Conservation (phyloP, 1,284 basidiomycete species). For the Vanrija sp. region DNA sequence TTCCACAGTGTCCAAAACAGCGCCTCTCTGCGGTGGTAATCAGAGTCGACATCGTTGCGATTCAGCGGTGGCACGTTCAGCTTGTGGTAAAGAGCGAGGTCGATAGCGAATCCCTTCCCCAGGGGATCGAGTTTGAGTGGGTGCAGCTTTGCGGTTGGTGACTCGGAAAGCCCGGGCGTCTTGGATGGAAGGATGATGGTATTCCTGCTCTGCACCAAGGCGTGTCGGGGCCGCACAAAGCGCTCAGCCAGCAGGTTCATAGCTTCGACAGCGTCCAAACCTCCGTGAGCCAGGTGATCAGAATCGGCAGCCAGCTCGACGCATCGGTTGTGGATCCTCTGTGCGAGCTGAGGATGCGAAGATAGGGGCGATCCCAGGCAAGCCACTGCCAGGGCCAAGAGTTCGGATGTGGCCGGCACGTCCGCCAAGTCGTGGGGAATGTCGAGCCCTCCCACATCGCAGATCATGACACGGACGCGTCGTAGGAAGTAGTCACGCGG, state of each 20-base stretch:
- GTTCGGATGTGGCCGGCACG: not conserved
- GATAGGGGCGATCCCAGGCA: not conserved
- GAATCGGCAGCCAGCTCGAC: not conserved
- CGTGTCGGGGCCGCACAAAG: too few species aligned
- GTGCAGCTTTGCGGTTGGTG: not conserved
- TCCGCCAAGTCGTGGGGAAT: not conserved
- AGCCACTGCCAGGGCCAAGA: not conserved
- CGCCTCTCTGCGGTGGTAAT: not conserved
- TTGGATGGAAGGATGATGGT: not conserved
- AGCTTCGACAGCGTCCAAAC: not conserved
- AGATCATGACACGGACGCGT: not conserved
- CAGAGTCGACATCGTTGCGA: not conserved
- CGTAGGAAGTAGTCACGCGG: not conserved
- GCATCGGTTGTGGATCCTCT: not conserved
- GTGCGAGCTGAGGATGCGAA: not conserved
- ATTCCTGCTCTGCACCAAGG: too few species aligned
- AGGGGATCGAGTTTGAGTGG: not conserved
- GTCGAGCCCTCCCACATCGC: not conserved
- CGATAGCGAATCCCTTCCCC: not conserved
- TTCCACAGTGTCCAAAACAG: slow-evolving; percentile 3
- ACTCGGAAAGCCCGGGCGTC: not conserved
- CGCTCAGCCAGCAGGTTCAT: not conserved
- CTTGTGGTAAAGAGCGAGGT: not conserved
- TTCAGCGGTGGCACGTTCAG: not conserved
- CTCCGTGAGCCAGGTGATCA: not conserved